Conservation (phyloP, 306 rosid species). For the Quercus engelmannii region DNA sequence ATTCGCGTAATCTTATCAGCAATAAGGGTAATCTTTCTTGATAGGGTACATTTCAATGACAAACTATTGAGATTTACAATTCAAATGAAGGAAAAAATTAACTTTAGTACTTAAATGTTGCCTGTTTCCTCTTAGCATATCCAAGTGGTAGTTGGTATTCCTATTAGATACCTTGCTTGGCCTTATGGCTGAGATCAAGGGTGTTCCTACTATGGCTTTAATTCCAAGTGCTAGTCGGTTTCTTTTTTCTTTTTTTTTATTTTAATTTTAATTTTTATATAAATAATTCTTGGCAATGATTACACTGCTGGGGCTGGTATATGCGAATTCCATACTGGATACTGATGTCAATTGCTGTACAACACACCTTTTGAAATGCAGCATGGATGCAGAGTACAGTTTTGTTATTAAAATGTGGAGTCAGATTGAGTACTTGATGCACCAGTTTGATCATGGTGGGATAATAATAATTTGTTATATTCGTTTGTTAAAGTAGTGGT, state of each 20-base stretch:
- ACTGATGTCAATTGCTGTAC: neutral
- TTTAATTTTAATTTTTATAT: too few species aligned
- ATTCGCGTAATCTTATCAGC: constrained; percentile 48
- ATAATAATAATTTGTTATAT: neutral
- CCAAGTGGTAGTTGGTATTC: neutral
- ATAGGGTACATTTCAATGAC: neutral
- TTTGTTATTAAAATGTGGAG: neutral
- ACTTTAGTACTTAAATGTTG: neutral
- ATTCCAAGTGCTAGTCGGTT: neutral
- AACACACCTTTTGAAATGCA: neutral
- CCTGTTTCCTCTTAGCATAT: neutral
- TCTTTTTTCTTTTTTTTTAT: neutral
- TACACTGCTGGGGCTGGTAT: neutral
- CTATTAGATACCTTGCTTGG: neutral
- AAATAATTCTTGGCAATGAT: neutral
- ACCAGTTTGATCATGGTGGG: neutral
- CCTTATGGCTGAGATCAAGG: too few species aligned
- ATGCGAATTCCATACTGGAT: neutral
- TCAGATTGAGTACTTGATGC: neutral
- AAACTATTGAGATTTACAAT: neutral
- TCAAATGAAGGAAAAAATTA: constrained; percentile 2
- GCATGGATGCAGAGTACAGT: neutral
- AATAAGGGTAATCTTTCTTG: constrained; percentile 56
- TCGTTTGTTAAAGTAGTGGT: neutral
- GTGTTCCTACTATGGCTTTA: too few species aligned